Base-by-base conservation (phyloP, 2,329 filamentous ascomycete species). In the Ascochyta fabae region DNA sequence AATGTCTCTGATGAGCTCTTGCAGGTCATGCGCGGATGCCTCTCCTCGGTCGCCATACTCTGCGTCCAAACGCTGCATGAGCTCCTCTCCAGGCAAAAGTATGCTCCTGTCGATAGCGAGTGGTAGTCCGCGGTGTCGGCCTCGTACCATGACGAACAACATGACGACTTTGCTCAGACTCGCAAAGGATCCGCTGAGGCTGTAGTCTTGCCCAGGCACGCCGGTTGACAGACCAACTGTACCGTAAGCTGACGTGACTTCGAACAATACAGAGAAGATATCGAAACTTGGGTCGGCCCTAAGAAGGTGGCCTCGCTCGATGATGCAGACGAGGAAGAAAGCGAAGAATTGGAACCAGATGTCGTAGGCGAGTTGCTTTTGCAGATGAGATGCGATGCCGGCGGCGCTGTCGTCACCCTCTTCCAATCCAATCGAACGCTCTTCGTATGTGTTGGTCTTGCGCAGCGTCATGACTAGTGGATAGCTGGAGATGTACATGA, bases 361-460 rank as follows among this genome's bases (percentile, higher is more conserved):
- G 65, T 89, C 87, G 68, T 89, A 85, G 27, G 85, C 83, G 2
- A 89, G 79, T 69, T 89, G 87, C 6, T 82, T 82, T n/a, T 84
- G 82, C 22, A 88, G 77, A 66, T 89, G 86, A 36, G 79, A 58
- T 4, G 69, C 60, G 2, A 68, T 61, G 15, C 61, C 59, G 15
- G 55, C 53, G 22, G 62, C 46, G 39, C 61, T 61, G 19, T 42
- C 53, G 13, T 61, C 62, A 12, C 58, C 39, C 42, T 67, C 74
- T 55, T 86, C 85, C 29, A 88, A 83, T 0, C 87, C 87, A 1
- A 90, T 77, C 0, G 84, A 87, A 6, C 86, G 80, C 65, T 91
- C 87, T 68, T 90, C 88, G 67, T 91, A 91, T 27, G 89, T 84
- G 66, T 90, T 90, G 35, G 87, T 88, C 68, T 87, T 85, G 26